Evolutionary conservation across 2,329 filamentous ascomycete species (phyloP).

Genomic region (Dactylellina sp.): DNA sequence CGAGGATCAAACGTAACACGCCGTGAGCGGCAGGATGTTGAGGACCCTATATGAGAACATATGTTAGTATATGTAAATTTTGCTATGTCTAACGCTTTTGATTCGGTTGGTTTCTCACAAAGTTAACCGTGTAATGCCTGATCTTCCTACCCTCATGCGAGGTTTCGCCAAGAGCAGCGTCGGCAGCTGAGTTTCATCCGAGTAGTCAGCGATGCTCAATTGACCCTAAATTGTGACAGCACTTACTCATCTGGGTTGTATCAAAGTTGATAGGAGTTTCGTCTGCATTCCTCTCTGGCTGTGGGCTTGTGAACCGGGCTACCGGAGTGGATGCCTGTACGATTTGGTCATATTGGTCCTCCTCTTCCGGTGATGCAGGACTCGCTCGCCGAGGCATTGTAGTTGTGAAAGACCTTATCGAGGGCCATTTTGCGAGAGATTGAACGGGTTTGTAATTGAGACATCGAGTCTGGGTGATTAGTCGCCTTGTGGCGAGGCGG

Average conservation of each 20-base stretch:
- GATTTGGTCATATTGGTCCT: conserved; percentile 8
- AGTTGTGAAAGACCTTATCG: conserved; percentile 47
- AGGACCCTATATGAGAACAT: conserved; percentile 71
- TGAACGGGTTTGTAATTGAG: conserved; percentile 32
- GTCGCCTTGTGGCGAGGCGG: conserved; percentile 50
- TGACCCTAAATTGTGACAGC: conserved; percentile 65
- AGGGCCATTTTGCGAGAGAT: conserved; percentile 23
- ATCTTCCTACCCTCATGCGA: conserved; percentile 79
- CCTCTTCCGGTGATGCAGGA: conserved; percentile 8
- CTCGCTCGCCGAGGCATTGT: conserved; percentile 53
- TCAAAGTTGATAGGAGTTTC: conserved; percentile 60
- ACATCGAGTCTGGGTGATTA: conserved; percentile 41
- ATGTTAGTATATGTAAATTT: neutral
- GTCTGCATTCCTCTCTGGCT: conserved; percentile 28
- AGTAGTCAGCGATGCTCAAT: conserved; percentile 63
- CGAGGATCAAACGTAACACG: conserved; percentile 95
- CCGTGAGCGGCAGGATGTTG: conserved; percentile 99
- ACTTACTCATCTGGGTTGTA: conserved; percentile 64
- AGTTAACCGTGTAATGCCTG: conserved; percentile 99
- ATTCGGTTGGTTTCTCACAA: conserved; percentile 64
- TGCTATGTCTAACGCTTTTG: neutral
- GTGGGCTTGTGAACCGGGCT: conserved; percentile 33
- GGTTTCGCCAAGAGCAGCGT: conserved; percentile 62
- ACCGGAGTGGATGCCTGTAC: conserved; percentile 48
- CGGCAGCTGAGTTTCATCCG: conserved; percentile 62